Conservation (phyloP, 169 alveolate species). For the Babesia bigemina region DNA sequence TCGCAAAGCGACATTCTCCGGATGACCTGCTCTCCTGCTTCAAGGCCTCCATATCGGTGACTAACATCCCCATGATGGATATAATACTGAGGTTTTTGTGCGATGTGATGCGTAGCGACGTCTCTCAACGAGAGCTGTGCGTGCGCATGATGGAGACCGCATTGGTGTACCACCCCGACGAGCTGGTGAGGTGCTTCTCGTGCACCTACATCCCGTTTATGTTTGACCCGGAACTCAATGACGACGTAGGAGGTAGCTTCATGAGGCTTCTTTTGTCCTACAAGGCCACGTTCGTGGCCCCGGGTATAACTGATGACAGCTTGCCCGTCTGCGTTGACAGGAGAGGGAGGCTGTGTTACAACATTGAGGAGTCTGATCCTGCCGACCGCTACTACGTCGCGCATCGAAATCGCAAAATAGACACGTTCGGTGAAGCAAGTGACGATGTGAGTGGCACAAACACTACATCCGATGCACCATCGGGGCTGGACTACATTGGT, state of each 20-base stretch:
- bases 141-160: slow-evolving; percentile 65
- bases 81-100: slow-evolving; percentile 34
- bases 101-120: slow-evolving; percentile 28
- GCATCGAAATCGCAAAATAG: not conserved
- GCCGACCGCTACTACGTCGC: not conserved
- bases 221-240: slow-evolving; percentile 56
- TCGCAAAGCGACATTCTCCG: slow-evolving; percentile 19
- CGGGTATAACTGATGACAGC: slow-evolving; percentile 14
- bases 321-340: slow-evolving; percentile 41
- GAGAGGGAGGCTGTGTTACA: slow-evolving; percentile 37
- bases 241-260: slow-evolving; percentile 58
- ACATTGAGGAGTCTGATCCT: not conserved
- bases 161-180: slow-evolving; percentile 65
- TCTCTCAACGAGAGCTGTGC: slow-evolving; percentile 22
- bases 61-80: slow-evolving; percentile 56
- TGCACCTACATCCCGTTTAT: slow-evolving; percentile 34
- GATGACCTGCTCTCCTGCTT: slow-evolving; percentile 40
- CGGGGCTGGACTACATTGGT: not conserved
- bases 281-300: slow-evolving; percentile 59
- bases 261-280: slow-evolving; percentile 51
- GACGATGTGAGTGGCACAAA: not conserved
- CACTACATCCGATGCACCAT: not conserved
- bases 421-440: not conserved
- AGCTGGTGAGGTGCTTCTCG: slow-evolving; percentile 46
- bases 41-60: slow-evolving; percentile 55